Conservation (phyloP, 2,329 filamentous ascomycete species). For the Calycina marina region DNA sequence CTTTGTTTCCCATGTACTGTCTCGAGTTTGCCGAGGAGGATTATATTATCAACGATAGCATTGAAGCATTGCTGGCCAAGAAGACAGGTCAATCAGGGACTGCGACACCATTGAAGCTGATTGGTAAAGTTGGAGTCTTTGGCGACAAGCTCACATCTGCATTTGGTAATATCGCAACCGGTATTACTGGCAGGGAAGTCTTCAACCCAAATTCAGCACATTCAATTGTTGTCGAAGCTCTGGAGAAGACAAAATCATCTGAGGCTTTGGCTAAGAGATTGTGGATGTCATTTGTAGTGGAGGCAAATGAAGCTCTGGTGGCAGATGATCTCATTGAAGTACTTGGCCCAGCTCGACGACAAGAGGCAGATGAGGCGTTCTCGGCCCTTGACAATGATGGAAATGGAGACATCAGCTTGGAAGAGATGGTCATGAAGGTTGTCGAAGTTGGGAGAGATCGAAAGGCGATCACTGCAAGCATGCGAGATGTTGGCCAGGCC, state of each 20-base stretch:
- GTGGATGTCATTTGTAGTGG: conserved; percentile 96
- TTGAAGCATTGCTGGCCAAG: conserved; percentile 50
- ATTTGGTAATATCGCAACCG: conserved; percentile 84
- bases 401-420: conserved; percentile 88
- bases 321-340: conserved; percentile 78
- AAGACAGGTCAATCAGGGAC: conserved; percentile 43
- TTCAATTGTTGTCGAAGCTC: conserved; percentile 74
- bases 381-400: conserved; percentile 65
- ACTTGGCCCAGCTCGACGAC: conserved; percentile 56
- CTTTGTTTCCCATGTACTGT: conserved; percentile 86
- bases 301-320: conserved; percentile 68
- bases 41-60: conserved; percentile 75
- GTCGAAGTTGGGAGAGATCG: conserved; percentile 73
- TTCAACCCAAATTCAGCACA: conserved; percentile 88
- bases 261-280: conserved; percentile 89
- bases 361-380: conserved; percentile 80
- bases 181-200: conserved; percentile 89
- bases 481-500: conserved; percentile 95
- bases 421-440: conserved; percentile 72
- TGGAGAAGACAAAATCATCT: conserved; percentile 70
- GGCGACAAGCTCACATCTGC: conserved; percentile 89
- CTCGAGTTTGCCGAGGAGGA: conserved; percentile 84
- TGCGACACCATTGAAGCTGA: conserved; percentile 63
- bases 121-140: conserved; percentile 60
- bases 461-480: conserved; percentile 79